Evolutionary conservation across 768 basidiomycete genomes (phyloP).

Genomic region (Ephemerocybe angulata): DNA sequence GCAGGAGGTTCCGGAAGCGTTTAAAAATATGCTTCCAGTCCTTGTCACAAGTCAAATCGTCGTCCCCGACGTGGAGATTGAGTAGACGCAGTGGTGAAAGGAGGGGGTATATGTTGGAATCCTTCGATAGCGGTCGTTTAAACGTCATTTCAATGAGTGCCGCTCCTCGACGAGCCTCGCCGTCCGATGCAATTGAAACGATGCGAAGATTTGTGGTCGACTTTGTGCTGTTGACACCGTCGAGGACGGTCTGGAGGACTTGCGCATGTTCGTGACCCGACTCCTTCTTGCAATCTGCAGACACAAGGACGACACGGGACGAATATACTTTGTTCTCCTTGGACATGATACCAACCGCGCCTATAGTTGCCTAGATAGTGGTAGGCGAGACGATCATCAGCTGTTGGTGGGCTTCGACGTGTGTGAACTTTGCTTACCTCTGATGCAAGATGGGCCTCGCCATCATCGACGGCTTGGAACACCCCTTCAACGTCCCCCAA

Average conservation of each 20-base stretch:
- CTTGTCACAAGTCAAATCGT: slow-evolving; percentile 30
- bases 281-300: slow-evolving; percentile 27
- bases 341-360: slow-evolving; percentile 22
- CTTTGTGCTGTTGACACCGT: slow-evolving; percentile 13
- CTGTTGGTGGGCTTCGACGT: not conserved
- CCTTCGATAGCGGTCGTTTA: not conserved
- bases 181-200: slow-evolving; percentile 25
- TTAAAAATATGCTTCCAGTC: slow-evolving; percentile 31
- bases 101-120: slow-evolving; percentile 18
- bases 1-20: slow-evolving; percentile 19
- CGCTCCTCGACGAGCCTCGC: slow-evolving; percentile 20
- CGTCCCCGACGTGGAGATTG: slow-evolving; percentile 23
- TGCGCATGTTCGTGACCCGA: slow-evolving; percentile 17
- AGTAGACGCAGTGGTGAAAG: slow-evolving; percentile 18
- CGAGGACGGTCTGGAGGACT: slow-evolving; percentile 13
- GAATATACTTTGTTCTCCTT: slow-evolving; percentile 21
- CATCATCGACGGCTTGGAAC: slow-evolving; percentile 14
- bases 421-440: slow-evolving; percentile 17
- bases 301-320: slow-evolving; percentile 23
- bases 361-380: slow-evolving; percentile 27
- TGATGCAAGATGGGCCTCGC: slow-evolving; percentile 19
- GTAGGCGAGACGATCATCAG: slow-evolving; percentile 10
- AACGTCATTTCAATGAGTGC: slow-evolving; percentile 20
- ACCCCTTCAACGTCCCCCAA: slow-evolving; percentile 20
- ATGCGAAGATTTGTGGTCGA: slow-evolving; percentile 18